Evolutionary conservation across 495 filamentous ascomycete species (phyloP), one percentile per base, ranked within the genome.

Genomic region (Echria macrotheca): DNA sequence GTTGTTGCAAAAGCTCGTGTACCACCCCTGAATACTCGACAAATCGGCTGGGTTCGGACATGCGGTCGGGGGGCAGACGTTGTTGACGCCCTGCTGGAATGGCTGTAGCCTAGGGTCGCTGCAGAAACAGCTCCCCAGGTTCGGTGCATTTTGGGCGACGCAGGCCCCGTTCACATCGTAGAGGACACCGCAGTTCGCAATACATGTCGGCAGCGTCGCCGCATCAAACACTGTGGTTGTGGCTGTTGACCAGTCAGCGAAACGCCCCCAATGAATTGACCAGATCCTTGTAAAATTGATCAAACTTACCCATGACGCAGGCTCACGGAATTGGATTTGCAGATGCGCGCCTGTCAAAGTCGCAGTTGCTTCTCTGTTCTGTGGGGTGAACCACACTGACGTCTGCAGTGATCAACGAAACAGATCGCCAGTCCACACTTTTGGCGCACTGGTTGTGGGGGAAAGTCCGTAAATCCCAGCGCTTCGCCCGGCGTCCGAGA

Each of bases 141-240:
- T 46, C 24, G 58, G 47, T 33, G 57, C 60, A 52, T 57, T 2
- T 42, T 38, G 6, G 66, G 52, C 2, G 56, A 61, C 70, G 55
- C 76, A 80, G 43, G 63, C 70, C 52, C 75, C 76, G 54, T 80
- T 78, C 9, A 71, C 77, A 57, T 78, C 76, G 56, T 69, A 79
- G 28, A 80, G 69, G 1, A 58, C 49, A 15, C 75, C 75, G 52
- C 77, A 80, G 14, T 53, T 24, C 1, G 57, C 55, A 2, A 67
- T 71, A 49, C 77, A 80, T 1, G 74, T 53, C 32, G 75, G 74
- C 37, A 80, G 58, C 18, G 59, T 49, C 21, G 55, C 58, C 48
- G 73, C 65, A 35, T 75, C 74, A 18, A 77, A 64, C 38, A 74
- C 50, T n/a, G 71, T 74, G 5, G 69, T 71, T 35, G 46, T 28